These are phyloP conservation scores for Candida silvatica DNA, from an alignment of 805 yeast genomes.

Conservation along the genomic window DNA sequence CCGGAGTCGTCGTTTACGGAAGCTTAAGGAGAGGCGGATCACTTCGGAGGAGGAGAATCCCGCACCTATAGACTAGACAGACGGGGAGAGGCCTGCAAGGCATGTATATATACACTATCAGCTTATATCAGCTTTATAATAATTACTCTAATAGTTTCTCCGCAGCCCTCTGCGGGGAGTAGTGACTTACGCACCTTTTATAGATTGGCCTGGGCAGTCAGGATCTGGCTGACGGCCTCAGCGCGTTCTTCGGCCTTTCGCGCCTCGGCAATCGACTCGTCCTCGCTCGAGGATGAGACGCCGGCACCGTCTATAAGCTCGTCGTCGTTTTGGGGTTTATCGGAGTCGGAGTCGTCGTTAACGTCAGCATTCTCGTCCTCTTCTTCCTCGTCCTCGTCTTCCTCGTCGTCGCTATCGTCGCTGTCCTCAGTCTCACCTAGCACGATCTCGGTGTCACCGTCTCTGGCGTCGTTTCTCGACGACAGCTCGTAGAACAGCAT, in stretches of 20 bases:
- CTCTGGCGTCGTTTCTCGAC: constrained; percentile 14
- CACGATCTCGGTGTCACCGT: constrained; percentile 27
- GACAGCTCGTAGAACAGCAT: constrained; percentile 79
- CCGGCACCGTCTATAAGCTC: too few species aligned
- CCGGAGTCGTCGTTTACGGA: background rate
- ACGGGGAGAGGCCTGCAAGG: constrained; percentile 5
- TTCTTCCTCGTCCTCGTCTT: constrained; percentile 3
- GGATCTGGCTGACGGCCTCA: constrained; percentile 6
- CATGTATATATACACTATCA: background rate
- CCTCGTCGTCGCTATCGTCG: constrained; percentile 3
- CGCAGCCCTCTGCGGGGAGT: too few species aligned
- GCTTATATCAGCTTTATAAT: background rate
- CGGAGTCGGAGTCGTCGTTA: constrained; percentile 4
- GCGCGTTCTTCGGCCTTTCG: too few species aligned
- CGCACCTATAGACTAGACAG: too few species aligned
- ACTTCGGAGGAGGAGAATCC: too few species aligned
- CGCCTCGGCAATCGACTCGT: too few species aligned
- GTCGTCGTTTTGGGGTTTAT: background rate
- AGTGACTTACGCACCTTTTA: too few species aligned
- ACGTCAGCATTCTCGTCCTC: constrained; percentile 8
- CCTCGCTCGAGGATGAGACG: too few species aligned
- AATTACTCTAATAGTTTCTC: constrained; percentile 3
- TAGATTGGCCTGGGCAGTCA: constrained; percentile 5
- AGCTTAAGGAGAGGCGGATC: too few species aligned
- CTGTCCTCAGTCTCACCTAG: constrained; percentile 23